A percentile compares a stretch with the other conserved stretches of the same genome.
These are phyloP conservation scores for Colletotrichum sp. DNA, from an alignment of 2,329 filamentous ascomycete species.

Conservation along the genomic window DNA sequence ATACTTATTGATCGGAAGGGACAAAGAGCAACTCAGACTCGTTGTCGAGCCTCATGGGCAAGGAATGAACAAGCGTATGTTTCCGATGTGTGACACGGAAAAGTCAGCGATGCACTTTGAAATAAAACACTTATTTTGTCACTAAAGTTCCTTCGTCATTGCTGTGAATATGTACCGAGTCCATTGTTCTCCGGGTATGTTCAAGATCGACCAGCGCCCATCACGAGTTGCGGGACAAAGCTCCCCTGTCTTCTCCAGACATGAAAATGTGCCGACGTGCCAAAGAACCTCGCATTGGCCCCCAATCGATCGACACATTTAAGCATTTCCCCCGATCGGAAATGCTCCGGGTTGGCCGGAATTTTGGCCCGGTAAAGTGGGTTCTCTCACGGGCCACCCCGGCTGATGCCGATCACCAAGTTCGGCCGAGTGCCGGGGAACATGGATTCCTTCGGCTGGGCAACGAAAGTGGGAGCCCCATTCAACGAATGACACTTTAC, in stretches of 20 bases:
- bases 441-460: background rate
- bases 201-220: background rate
- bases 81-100: background rate
- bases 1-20: background rate
- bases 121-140: background rate
- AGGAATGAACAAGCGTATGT: background rate
- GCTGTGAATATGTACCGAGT: background rate
- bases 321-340: background rate
- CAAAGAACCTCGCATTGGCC: background rate
- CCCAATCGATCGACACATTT: background rate
- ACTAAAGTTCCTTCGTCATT: background rate
- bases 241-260: background rate
- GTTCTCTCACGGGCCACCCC: background rate
- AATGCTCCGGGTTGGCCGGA: background rate
- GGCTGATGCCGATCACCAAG: background rate
- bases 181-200: background rate
- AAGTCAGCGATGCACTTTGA: background rate
- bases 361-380: background rate
- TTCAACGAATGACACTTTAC: background rate
- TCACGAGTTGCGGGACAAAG: background rate
- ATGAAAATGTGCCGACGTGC: background rate
- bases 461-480: background rate
- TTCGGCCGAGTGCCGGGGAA: background rate
- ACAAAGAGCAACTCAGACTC: background rate
- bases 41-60: background rate